Conservation (phyloP, 2,329 filamentous ascomycete species). For the Helicocarpus griseus region DNA sequence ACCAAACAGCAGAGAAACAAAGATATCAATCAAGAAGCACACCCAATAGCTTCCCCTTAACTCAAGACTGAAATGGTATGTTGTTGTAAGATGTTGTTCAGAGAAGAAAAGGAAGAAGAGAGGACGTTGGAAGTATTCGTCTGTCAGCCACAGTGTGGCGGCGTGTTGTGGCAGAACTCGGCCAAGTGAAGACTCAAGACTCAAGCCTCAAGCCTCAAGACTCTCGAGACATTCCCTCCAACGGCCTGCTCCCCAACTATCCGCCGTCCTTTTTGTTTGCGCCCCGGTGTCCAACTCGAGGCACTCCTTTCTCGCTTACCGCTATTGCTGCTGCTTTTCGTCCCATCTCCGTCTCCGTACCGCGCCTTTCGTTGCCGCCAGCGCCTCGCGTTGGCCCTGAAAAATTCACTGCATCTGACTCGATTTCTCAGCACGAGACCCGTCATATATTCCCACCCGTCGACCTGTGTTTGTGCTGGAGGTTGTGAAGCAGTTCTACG, state of each 20-base stretch:
- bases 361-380: neutral
- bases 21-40: neutral
- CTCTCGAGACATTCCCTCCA: neutral
- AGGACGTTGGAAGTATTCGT: too few species aligned
- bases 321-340: neutral
- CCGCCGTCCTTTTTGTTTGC: neutral
- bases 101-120: too few species aligned
- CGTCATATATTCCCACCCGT: neutral
- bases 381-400: neutral
- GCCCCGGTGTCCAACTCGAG: neutral
- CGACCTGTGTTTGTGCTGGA: neutral
- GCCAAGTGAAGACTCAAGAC: too few species aligned
- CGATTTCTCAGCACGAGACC: neutral
- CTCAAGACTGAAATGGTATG: too few species aligned
- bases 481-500: slow-evolving; percentile 1
- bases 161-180: too few species aligned
- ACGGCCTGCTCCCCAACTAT: neutral
- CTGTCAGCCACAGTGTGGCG: neutral
- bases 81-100: too few species aligned
- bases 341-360: neutral
- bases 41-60: neutral
- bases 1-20: neutral
- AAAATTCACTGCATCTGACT: slow-evolving; percentile 6
- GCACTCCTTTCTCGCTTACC: neutral
- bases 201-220: too few species aligned